Evolutionary conservation across 106 monocot species (phyloP).

Genomic region (Acorus calamus): DNA sequence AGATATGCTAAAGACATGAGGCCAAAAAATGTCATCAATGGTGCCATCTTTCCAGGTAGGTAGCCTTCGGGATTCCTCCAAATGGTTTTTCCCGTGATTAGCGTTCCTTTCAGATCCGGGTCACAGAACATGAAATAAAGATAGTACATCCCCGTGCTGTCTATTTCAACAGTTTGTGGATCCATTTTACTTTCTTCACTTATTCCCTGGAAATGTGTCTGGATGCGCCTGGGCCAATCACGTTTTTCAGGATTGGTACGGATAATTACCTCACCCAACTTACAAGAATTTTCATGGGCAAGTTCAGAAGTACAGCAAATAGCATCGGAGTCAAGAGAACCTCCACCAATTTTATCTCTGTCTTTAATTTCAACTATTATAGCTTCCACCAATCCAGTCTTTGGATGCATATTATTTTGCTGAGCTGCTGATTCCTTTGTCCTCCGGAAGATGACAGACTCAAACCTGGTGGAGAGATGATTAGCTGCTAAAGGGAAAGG

Average conservation of each 20-base stretch:
- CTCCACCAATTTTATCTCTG: constrained; percentile 76
- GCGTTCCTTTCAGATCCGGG: constrained; percentile 59
- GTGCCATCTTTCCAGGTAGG: constrained; percentile 91
- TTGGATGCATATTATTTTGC: constrained; percentile 74
- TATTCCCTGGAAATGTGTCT: constrained; percentile 73
- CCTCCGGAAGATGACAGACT: constrained; percentile 58
- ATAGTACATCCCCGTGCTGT: constrained; percentile 93
- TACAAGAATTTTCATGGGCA: constrained; percentile 38
- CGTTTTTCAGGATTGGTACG: constrained; percentile 50
- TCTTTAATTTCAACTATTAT: constrained; percentile 91
- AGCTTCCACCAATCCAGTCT: constrained; percentile 89
- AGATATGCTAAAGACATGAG: constrained; percentile 95
- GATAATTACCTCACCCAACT: constrained; percentile 82
- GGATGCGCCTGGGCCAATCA: constrained; percentile 80
- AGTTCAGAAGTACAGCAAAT: constrained; percentile 72
- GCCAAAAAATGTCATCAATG: constrained; percentile 85
- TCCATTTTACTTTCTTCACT: constrained; percentile 60
- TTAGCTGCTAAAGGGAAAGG: not conserved
- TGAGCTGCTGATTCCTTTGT: constrained; percentile 65
- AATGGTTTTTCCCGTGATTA: constrained; percentile 70
- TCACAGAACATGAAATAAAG: constrained; percentile 98
- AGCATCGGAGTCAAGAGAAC: constrained; percentile 57
- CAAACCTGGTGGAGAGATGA: constrained; percentile 45
- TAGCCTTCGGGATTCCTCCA: constrained; percentile 96
- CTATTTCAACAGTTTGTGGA: constrained; percentile 39